A percentile compares a stretch with the other conserved stretches of the same genome.
Evolutionary conservation across 1,284 basidiomycete genomes (phyloP).

Genomic region (Pulveroboletus sp.): DNA sequence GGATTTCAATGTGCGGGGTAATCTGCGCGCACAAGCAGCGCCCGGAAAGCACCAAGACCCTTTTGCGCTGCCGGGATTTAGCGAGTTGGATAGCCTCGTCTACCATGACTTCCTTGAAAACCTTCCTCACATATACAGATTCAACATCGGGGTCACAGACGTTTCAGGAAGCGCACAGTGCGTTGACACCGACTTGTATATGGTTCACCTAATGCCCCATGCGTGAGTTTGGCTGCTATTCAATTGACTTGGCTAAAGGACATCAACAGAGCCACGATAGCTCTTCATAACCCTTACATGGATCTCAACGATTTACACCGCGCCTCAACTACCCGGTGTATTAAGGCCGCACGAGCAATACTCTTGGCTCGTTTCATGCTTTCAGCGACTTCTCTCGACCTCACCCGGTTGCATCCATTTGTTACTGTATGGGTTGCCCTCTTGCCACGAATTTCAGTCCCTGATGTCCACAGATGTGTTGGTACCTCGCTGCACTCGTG

Average conservation of each 20-base stretch:
- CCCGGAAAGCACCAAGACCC: slow-evolving; percentile 68
- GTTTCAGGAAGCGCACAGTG: slow-evolving; percentile 45
- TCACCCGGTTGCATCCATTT: slow-evolving; percentile 75
- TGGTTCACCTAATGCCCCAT: slow-evolving; percentile 79
- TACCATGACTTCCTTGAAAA: slow-evolving; percentile 62
- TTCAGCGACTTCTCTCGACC: slow-evolving; percentile 72
- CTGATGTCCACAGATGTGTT: slow-evolving; percentile 62
- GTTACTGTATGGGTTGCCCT: slow-evolving; percentile 53
- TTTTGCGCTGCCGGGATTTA: slow-evolving; percentile 59
- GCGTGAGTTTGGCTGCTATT: slow-evolving; percentile 47
- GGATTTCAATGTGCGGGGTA: slow-evolving; percentile 74
- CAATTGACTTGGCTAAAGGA: slow-evolving; percentile 6
- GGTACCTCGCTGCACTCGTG: slow-evolving; percentile 82
- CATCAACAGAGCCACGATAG: slow-evolving; percentile 66
- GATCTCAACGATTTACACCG: slow-evolving; percentile 64
- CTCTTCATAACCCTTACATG: slow-evolving; percentile 76
- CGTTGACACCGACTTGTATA: slow-evolving; percentile 76
- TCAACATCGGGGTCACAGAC: slow-evolving; percentile 56
- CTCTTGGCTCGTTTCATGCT: slow-evolving; percentile 69
- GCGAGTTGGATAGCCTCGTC: slow-evolving; percentile 63
- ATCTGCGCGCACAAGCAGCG: slow-evolving; percentile 53
- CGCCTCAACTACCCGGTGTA: slow-evolving; percentile 64
- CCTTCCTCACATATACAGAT: slow-evolving; percentile 62
- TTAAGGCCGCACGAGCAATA: slow-evolving; percentile 68
- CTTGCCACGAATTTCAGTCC: slow-evolving; percentile 5